Conservation (phyloP, 441 rosid genomes). For the Arabidopsis hybrid region DNA sequence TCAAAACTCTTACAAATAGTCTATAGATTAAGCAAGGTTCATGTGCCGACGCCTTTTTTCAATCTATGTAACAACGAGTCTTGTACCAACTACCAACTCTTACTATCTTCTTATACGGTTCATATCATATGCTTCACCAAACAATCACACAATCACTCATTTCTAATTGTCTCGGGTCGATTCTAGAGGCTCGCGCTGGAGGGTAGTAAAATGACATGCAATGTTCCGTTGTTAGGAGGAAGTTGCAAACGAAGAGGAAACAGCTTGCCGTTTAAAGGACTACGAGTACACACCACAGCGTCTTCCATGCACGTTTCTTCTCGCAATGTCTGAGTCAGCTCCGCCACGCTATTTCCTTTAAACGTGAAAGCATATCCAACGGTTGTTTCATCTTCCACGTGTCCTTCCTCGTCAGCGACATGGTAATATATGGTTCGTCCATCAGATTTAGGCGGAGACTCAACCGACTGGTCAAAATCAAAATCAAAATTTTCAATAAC, state of each 20-base stretch:
- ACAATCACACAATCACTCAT: conserved; percentile 11
- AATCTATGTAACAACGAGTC: too few species aligned
- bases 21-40: too few species aligned
- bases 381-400: conserved; percentile 64
- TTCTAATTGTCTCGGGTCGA: conserved; percentile 1
- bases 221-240: conserved; percentile 80
- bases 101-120: conserved; percentile 13
- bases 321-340: conserved; percentile 65
- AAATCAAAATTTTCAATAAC: background rate
- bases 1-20: conserved; percentile 27
- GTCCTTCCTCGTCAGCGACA: conserved; percentile 71
- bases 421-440: conserved; percentile 85
- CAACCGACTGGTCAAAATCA: conserved; percentile 56
- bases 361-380: conserved; percentile 66
- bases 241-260: conserved; percentile 86
- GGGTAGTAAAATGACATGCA: conserved; percentile 72
- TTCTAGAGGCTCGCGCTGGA: conserved; percentile 46
- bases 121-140: conserved; percentile 33
- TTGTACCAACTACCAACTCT: conserved; percentile 14
- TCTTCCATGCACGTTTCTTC: conserved; percentile 77
- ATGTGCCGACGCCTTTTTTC: too few species aligned
- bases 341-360: conserved; percentile 77
- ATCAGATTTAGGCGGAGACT: conserved; percentile 72
- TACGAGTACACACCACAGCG: conserved; percentile 80
- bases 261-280: conserved; percentile 84